A percentile compares a stretch with the other conserved stretches of the same genome.
Evolutionary conservation across 2,329 filamentous ascomycete species (phyloP).

Genomic region (Ophiocordyceps australis): DNA sequence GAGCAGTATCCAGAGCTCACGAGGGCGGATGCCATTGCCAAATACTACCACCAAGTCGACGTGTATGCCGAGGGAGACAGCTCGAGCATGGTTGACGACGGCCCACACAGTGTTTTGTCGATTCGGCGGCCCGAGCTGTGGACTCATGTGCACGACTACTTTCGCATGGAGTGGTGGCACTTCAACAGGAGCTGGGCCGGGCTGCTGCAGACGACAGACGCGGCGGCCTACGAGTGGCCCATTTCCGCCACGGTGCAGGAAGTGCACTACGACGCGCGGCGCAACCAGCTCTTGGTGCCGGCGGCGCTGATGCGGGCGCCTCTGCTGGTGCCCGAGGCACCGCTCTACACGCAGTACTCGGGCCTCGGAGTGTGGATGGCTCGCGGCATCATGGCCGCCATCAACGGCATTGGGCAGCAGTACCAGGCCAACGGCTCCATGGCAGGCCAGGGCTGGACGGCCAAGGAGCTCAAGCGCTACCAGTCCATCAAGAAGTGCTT

Average conservation of each 20-base stretch:
- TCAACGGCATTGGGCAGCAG: slow-evolving; percentile 3
- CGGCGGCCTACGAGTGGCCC: too few relatives aligned
- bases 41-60: slow-evolving; percentile 2
- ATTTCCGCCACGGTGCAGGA: slow-evolving; percentile 2
- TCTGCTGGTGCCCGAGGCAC: slow-evolving; percentile 1
- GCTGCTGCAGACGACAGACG: slow-evolving; percentile 1
- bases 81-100: background rate
- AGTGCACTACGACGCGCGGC: slow-evolving; percentile 1
- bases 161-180: slow-evolving; percentile 3
- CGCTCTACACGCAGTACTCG: slow-evolving; percentile 4
- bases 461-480: background rate
- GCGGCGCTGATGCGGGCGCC: slow-evolving; percentile 3
- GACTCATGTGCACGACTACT: slow-evolving; percentile 5
- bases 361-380: slow-evolving; percentile 3
- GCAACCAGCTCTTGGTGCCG: slow-evolving; percentile 5
- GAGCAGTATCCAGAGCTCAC: background rate
- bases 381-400: slow-evolving; percentile 3
- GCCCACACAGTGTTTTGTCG: background rate
- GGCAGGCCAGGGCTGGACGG: slow-evolving; percentile 26
- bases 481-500: slow-evolving; percentile 2
- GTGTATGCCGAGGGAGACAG: background rate
- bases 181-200: slow-evolving; percentile 2
- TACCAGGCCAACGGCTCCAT: slow-evolving; percentile 34
- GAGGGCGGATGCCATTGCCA: slow-evolving; percentile 1
- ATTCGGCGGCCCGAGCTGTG: slow-evolving; percentile 1